A percentile compares a stretch with the other conserved stretches of the same genome.
These are phyloP conservation scores for Zygotorulaspora mrakii DNA, from an alignment of 1,139 yeast species.

Conservation along the genomic window DNA sequence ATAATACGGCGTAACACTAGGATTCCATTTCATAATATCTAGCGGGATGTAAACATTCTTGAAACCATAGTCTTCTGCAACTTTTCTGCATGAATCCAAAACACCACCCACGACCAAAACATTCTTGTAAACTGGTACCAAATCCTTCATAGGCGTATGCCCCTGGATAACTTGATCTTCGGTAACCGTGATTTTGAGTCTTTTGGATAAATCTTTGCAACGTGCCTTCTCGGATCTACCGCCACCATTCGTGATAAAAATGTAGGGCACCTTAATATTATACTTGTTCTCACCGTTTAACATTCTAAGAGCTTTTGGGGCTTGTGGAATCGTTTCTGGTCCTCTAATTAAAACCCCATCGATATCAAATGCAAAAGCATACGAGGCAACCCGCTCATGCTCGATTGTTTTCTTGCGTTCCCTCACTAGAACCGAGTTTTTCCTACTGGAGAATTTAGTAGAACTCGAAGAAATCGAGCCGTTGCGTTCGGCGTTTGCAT, in stretches of 20 bases:
- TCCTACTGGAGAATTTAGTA: constrained; percentile 14
- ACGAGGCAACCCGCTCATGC: constrained; percentile 70
- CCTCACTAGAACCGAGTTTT: constrained; percentile 12
- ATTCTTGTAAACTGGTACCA: constrained; percentile 59
- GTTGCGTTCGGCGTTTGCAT: constrained; percentile 7
- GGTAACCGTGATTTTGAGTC: constrained; percentile 58
- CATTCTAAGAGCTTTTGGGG: constrained; percentile 62
- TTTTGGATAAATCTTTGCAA: constrained; percentile 59
- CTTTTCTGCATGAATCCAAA: constrained; percentile 75
- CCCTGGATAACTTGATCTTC: constrained; percentile 83
- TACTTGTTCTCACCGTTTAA: constrained; percentile 75
- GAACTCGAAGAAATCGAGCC: constrained; percentile 11
- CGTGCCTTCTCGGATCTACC: constrained; percentile 75
- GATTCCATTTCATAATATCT: constrained; percentile 80
- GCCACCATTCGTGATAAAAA: constrained; percentile 85
- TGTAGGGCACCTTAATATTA: constrained; percentile 77
- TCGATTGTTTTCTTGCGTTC: constrained; percentile 44
- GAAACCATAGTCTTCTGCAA: constrained; percentile 75
- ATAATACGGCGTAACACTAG: constrained; percentile 78
- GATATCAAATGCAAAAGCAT: constrained; percentile 83
- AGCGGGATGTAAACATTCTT: constrained; percentile 72
- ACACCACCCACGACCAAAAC: constrained; percentile 84
- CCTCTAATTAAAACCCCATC: constrained; percentile 82
- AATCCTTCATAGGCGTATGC: constrained; percentile 83
- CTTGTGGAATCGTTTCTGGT: constrained; percentile 75